Conservation (phyloP, 164 flowering plant species). For the Pachysandra terminalis region DNA sequence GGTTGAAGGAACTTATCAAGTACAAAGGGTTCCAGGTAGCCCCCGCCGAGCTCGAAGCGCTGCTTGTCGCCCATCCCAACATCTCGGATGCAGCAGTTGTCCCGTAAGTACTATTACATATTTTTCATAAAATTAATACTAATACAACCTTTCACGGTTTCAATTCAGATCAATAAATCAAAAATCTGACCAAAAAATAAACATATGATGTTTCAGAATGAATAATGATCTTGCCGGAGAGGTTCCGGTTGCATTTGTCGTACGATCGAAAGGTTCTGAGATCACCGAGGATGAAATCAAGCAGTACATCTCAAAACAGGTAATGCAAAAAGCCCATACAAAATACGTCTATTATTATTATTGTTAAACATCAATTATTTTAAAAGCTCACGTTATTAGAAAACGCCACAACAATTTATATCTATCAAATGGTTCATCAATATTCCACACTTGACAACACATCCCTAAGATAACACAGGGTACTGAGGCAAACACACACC, state of each 20-base stretch:
- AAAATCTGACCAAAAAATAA: not conserved
- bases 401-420: too few species aligned
- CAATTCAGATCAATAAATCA: not conserved
- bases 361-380: too few species aligned
- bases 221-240: constrained; percentile 86
- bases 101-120: constrained; percentile 72
- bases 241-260: constrained; percentile 87
- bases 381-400: too few species aligned
- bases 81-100: constrained; percentile 91
- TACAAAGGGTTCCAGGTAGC: constrained; percentile 97
- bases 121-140: too few species aligned
- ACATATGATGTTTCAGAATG: constrained; percentile 43
- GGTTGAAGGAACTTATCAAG: constrained; percentile 86
- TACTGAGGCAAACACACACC: too few species aligned
- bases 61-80: constrained; percentile 58
- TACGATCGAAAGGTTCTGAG: constrained; percentile 64
- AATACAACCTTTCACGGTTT: too few species aligned
- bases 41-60: constrained; percentile 93
- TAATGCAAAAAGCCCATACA: constrained; percentile 14
- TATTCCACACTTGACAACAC: too few species aligned
- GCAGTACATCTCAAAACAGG: constrained; percentile 78
- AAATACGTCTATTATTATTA: too few species aligned
- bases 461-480: too few species aligned
- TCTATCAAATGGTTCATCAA: too few species aligned
- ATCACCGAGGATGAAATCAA: constrained; percentile 82